Evolutionary conservation across 805 yeast genomes (phyloP).

Genomic region (Teunomyces atbi): DNA sequence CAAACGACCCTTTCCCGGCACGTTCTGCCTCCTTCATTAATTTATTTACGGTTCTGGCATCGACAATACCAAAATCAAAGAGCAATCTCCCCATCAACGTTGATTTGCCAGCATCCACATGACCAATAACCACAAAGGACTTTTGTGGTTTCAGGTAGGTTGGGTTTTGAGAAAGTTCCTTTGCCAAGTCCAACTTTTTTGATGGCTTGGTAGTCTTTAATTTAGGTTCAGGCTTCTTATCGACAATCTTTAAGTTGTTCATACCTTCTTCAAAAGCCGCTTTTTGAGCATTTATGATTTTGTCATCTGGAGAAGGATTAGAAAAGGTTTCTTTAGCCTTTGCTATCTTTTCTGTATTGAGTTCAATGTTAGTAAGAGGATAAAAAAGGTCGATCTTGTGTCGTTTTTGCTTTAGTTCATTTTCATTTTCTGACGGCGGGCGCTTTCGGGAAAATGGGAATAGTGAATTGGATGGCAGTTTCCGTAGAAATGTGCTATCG

Average conservation of each 20-base stretch:
- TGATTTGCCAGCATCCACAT: constrained; percentile 84
- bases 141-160: constrained; percentile 49
- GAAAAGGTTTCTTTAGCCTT: constrained; percentile 54
- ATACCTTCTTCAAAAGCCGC: constrained; percentile 36
- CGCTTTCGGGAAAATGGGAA: constrained; percentile 1
- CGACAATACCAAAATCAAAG: constrained; percentile 65
- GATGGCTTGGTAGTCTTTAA: constrained; percentile 39
- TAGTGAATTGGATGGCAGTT: constrained; percentile 4
- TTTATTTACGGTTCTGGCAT: constrained; percentile 60
- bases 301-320: constrained; percentile 83
- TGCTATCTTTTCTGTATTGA: constrained; percentile 29
- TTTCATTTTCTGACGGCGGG: constrained; percentile 7
- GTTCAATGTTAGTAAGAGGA: constrained; percentile 43
- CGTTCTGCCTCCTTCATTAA: constrained; percentile 62
- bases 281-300: constrained; percentile 57
- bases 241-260: constrained; percentile 23
- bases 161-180: constrained; percentile 34
- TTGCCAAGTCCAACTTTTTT: constrained; percentile 40
- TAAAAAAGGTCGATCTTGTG: constrained; percentile 18
- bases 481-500: background rate
- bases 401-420: constrained; percentile 21
- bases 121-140: constrained; percentile 81
- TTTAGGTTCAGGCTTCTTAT: constrained; percentile 7
- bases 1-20: constrained; percentile 74
- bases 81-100: constrained; percentile 74